These are phyloP conservation scores for Cutaneotrichosporon sp. DNA, from an alignment of 1,284 basidiomycete genomes.

Conservation along the genomic window DNA sequence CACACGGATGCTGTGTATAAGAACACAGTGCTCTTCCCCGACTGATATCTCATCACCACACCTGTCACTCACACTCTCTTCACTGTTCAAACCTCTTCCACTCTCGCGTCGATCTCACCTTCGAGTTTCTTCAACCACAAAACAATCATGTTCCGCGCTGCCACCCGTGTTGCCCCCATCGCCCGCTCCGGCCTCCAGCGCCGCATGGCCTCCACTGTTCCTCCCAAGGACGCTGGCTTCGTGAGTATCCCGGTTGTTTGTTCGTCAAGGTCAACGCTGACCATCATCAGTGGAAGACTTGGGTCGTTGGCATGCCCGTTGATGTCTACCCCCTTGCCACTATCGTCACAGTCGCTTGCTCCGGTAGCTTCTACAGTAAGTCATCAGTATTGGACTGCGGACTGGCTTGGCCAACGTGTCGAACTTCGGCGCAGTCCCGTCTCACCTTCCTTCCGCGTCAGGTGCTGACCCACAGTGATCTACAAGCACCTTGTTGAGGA, in stretches of 20 bases:
- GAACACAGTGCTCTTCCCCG: too few relatives aligned
- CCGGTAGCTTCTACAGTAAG: slow-evolving; percentile 1
- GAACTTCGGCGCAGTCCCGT: too few relatives aligned
- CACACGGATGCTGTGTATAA: too few relatives aligned
- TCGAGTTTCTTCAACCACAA: neutral
- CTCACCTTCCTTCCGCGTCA: neutral
- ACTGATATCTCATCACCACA: too few relatives aligned
- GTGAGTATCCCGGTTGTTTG: neutral
- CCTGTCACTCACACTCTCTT: neutral
- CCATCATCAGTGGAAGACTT: neutral
- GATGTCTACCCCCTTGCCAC: slow-evolving; percentile 7
- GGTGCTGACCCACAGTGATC: slow-evolving; percentile 3
- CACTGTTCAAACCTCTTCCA: neutral
- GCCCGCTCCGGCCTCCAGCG: neutral
- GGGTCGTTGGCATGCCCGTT: slow-evolving; percentile 1
- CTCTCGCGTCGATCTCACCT: too few relatives aligned
- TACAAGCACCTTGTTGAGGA: slow-evolving; percentile 3
- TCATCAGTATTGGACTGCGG: too few relatives aligned
- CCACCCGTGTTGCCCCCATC: neutral
- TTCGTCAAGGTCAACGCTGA: neutral
- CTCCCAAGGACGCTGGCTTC: neutral
- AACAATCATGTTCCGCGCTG: slow-evolving; percentile 6
- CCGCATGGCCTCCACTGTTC: neutral
- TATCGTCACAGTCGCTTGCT: neutral
- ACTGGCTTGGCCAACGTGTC: too few relatives aligned